phyloP scores from a whole-genome alignment of 2,329 filamentous ascomycete species.

The Colletotrichum scovillei region DNA sequence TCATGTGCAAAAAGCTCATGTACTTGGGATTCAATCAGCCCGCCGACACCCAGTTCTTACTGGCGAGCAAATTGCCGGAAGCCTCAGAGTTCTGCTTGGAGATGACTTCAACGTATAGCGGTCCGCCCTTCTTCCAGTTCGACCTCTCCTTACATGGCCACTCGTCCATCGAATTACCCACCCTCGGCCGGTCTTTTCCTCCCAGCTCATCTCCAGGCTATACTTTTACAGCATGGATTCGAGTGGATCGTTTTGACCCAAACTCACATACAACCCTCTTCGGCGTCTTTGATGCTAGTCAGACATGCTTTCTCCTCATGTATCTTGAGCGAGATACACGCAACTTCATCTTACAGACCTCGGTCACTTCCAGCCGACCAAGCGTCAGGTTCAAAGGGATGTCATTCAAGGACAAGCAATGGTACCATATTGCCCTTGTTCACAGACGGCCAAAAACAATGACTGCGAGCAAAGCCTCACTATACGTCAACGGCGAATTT shows the following conservation, averaged over 20 bases:
- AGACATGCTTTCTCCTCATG: constrained; percentile 92
- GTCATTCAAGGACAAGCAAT: constrained; percentile 78
- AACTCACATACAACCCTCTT: constrained; percentile 94
- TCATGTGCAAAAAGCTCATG: constrained; percentile 77
- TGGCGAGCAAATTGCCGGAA: constrained; percentile 62
- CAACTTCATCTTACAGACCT: constrained; percentile 96
- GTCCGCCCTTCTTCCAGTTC: constrained; percentile 91
- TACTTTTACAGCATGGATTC: constrained; percentile 89
- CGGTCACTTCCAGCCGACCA: constrained; percentile 84
- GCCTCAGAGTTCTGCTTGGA: constrained; percentile 78
- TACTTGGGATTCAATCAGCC: constrained; percentile 81
- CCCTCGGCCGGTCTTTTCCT: constrained; percentile 87
- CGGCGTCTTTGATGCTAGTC: constrained; percentile 90
- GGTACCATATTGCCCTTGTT: constrained; percentile 94
- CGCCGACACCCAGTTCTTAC: constrained; percentile 84
- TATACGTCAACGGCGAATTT: constrained; percentile 95
- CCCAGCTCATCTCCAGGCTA: constrained; percentile 85
- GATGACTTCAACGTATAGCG: constrained; percentile 78
- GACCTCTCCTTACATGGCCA: constrained; percentile 90
- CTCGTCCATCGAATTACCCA: constrained; percentile 89
- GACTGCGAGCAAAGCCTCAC: constrained; percentile 81
- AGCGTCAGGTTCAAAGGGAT: constrained; percentile 94
- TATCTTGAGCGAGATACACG: constrained; percentile 94
- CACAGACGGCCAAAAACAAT: constrained; percentile 84
- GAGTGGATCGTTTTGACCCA: constrained; percentile 87